A percentile compares a stretch with the other conserved stretches of the same genome.
Evolutionary conservation across 2,329 filamentous ascomycete species (phyloP).

Genomic region (Claviceps citrina): DNA sequence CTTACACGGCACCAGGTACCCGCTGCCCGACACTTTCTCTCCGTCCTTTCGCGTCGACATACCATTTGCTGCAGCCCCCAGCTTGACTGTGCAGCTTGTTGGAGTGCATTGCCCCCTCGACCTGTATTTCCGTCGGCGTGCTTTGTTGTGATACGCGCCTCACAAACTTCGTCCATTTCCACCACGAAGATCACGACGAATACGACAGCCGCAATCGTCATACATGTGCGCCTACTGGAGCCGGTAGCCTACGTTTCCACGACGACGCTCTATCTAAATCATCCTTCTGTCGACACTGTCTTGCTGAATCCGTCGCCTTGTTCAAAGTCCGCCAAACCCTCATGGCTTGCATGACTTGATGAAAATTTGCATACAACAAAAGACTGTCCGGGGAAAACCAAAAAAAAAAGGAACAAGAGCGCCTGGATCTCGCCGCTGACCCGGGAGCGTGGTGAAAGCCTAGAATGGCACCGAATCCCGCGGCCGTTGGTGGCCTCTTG

Average conservation of each 20-base stretch:
- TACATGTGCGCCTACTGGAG: neutral
- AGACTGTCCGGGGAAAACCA: neutral
- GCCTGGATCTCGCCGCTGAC: neutral
- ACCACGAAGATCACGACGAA: neutral
- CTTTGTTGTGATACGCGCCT: conserved; percentile 1
- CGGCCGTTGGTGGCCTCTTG: conserved; percentile 35
- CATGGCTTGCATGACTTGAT: conserved; percentile 5
- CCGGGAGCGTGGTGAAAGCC: conserved; percentile 8
- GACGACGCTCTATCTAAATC: neutral
- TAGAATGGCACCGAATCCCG: conserved; percentile 37
- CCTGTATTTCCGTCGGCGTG: neutral
- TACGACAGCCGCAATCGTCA: neutral
- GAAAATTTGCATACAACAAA: neutral
- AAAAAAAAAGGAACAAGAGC: neutral
- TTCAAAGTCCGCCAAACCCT: neutral
- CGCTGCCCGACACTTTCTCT: neutral
- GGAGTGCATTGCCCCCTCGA: neutral
- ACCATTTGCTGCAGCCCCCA: neutral
- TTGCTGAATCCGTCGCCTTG: neutral
- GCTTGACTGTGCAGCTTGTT: neutral
- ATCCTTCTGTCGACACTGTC: neutral
- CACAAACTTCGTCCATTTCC: neutral
- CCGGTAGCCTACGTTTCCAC: neutral
- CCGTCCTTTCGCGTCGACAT: neutral
- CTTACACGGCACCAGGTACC: neutral